Evolutionary conservation across 2,329 filamentous ascomycete genomes (phyloP), one percentile per base, ranked within the genome.

Genomic region (Onygenales sp.): DNA sequence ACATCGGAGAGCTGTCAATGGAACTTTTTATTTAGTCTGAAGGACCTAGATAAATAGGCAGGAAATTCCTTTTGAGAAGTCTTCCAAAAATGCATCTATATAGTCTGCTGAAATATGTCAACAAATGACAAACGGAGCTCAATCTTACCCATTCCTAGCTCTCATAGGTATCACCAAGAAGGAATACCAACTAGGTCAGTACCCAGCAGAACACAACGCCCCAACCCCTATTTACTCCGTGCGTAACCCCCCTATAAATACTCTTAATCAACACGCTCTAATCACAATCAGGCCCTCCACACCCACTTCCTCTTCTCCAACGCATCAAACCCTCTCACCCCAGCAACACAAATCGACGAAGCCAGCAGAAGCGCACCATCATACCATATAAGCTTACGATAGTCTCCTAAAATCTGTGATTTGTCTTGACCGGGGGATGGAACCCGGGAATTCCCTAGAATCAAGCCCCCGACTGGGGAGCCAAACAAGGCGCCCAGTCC

Each of bases 401-500:
- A 55, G 21, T 50, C 45, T 14, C 36, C 36, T 14, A 55, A 32
- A 31, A 53, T 42, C 7, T 33, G 21, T 32, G 54, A 53, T 17
- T 33, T 53, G 32, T 55, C 51, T 13, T 47, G 39, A 14, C 51
- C 51, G 13, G 46, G 5, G 33, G 54, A 43, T 17, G 51, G 42
- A 42, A 46, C 21, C 27, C 51, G 39, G 8, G 52, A 55, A 31
- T 44, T 35, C 50, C 55, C 53, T 8, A 57, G 31, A 8, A 66
- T 52, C 5, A 63, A 49, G 7, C 64, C 64, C 0, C 62, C 62
- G 27, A 70, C 60, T 0, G 70, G 71, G 2, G 70, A 72, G 6
- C 70, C 70, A 27, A 71, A 57, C 36, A 73, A 52, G 0, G 69
- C 67, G 2, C 65, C 69, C 27, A 72, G 55, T 1, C 70, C 70